Percentiles rank a stretch among this genome's conserved stretches.
These are phyloP conservation scores for Corniculantispora saksenae DNA, from an alignment of 2,329 filamentous ascomycete species.

Conservation along the genomic window DNA sequence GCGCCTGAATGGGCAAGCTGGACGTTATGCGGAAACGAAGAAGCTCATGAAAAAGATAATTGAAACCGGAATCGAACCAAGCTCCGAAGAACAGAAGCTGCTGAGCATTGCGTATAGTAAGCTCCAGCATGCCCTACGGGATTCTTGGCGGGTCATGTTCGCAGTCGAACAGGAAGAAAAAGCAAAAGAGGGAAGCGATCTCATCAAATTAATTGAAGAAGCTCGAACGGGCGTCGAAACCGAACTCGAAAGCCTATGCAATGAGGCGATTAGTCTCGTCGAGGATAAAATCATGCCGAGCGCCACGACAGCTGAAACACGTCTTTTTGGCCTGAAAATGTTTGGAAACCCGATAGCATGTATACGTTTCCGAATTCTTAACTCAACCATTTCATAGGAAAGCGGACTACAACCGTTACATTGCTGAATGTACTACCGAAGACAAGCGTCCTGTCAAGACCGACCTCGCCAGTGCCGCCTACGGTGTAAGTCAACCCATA, in stretches of 20 bases:
- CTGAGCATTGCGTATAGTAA: constrained; percentile 10
- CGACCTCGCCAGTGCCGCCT: background rate
- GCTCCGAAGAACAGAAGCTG: background rate
- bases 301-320: background rate
- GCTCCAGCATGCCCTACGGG: background rate
- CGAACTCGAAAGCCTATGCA: background rate
- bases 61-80: background rate
- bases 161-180: background rate
- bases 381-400: background rate
- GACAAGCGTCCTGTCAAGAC: background rate
- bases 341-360: background rate
- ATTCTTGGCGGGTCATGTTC: background rate
- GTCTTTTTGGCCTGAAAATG: constrained; percentile 5
- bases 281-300: background rate
- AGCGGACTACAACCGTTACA: constrained; percentile 12
- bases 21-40: background rate
- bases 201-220: background rate
- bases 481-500: background rate
- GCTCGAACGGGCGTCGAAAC: background rate
- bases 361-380: background rate
- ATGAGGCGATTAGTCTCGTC: constrained; percentile 1
- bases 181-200: background rate
- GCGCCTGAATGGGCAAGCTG: background rate
- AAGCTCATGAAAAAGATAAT: background rate
- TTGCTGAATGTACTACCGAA: background rate